A percentile compares a stretch with the other conserved stretches of the same genome.
Conservation (phyloP, 83 land plant genomes). For the Picea engelmannii region DNA sequence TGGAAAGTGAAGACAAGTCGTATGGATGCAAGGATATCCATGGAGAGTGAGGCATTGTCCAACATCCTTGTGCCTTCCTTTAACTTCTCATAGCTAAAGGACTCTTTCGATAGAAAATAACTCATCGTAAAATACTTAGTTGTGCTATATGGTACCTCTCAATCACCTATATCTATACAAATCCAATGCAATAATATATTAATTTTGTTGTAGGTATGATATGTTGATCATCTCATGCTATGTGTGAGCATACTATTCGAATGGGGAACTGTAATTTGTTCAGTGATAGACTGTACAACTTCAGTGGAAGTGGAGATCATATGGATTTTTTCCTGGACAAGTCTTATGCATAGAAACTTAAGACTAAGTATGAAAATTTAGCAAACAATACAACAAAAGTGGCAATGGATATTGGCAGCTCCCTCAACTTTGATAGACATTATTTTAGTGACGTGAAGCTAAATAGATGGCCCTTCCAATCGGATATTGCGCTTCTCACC, state of each 20-base stretch:
- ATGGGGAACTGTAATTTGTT: slow-evolving; percentile 32
- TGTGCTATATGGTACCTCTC: slow-evolving; percentile 27
- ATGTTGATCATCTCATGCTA: slow-evolving; percentile 7
- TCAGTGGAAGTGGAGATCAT: slow-evolving; percentile 36
- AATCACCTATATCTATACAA: not conserved
- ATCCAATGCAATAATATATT: not conserved
- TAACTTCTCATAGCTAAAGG: too few relatives aligned
- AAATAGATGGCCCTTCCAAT: slow-evolving; percentile 9
- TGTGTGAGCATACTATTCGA: too few relatives aligned
- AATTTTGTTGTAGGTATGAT: slow-evolving; percentile 30
- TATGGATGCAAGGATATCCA: too few relatives aligned
- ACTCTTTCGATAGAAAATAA: too few relatives aligned
- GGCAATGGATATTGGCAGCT: too few relatives aligned
- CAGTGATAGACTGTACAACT: slow-evolving; percentile 45
- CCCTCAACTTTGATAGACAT: too few relatives aligned
- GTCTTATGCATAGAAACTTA: slow-evolving; percentile 23
- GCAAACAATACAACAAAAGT: too few relatives aligned
- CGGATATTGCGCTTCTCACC: slow-evolving; percentile 42
- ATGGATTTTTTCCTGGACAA: slow-evolving; percentile 36
- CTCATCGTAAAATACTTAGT: slow-evolving; percentile 23
- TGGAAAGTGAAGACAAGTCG: too few relatives aligned
- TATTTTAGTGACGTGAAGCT: too few relatives aligned
- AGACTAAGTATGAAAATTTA: too few relatives aligned
- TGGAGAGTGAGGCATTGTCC: too few relatives aligned
- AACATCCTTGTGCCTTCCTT: too few relatives aligned